A percentile compares a stretch with the other conserved stretches of the same genome.
These are phyloP conservation scores for Tetrapisispora namnaoensis DNA, from an alignment of 805 yeast genomes.

Conservation along the genomic window DNA sequence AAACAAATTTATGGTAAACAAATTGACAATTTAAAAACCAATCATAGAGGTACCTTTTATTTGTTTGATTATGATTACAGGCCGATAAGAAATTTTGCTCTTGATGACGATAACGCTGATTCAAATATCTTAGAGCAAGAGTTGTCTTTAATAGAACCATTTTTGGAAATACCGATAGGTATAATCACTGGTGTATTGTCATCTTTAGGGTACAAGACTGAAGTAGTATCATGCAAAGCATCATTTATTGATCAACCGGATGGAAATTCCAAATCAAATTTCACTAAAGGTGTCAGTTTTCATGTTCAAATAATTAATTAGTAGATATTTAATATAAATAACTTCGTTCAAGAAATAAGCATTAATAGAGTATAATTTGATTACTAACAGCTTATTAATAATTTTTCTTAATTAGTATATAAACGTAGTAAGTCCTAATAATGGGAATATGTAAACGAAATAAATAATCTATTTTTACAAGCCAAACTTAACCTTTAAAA, in stretches of 20 bases:
- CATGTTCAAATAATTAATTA: slow-evolving; percentile 22
- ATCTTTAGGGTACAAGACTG: slow-evolving; percentile 22
- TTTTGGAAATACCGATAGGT: slow-evolving; percentile 27
- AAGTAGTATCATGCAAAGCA: slow-evolving; percentile 21
- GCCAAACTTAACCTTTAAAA: slow-evolving; percentile 10
- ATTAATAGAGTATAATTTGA: not conserved
- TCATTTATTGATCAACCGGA: slow-evolving; percentile 22
- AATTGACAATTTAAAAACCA: slow-evolving; percentile 85
- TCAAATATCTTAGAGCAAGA: slow-evolving; percentile 15
- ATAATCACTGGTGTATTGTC: slow-evolving; percentile 26
- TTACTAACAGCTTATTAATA: not conserved
- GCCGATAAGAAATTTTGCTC: slow-evolving; percentile 20
- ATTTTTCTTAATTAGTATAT: not conserved
- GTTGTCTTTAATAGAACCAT: slow-evolving; percentile 23
- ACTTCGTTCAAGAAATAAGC: not conserved
- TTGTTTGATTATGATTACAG: slow-evolving; percentile 25
- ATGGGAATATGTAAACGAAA: slow-evolving; percentile 1
- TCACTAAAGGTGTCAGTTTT: slow-evolving; percentile 26
- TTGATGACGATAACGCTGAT: slow-evolving; percentile 8
- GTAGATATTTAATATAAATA: not conserved
- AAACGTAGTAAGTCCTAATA: not conserved
- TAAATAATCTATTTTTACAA: not conserved
- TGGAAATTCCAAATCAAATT: slow-evolving; percentile 7
- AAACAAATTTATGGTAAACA: slow-evolving; percentile 67
- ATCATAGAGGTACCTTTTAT: slow-evolving; percentile 54